Conservation (phyloP, 306 rosid species). For the Medicago lupulina region DNA sequence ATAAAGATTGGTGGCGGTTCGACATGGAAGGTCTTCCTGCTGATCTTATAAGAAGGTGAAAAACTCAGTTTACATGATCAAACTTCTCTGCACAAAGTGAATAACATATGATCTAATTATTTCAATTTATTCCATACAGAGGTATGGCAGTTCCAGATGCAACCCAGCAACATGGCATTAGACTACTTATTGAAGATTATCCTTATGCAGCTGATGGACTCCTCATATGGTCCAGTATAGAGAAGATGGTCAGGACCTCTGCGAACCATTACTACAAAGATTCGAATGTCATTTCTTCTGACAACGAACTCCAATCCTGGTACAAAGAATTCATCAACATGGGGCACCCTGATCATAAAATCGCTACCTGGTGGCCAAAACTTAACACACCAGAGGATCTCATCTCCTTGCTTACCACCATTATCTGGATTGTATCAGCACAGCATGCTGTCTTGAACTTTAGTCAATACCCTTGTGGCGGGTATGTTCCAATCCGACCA, state of each 20-base stretch:
- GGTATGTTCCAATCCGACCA: constrained; percentile 42
- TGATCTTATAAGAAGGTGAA: constrained; percentile 52
- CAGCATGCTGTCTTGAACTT: constrained; percentile 57
- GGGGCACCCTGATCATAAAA: constrained; percentile 44
- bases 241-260: constrained; percentile 45
- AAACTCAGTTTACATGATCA: neutral
- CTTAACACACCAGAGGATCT: constrained; percentile 49
- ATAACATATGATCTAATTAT: constrained; percentile 5
- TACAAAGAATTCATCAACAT: constrained; percentile 48
- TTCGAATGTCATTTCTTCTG: constrained; percentile 37
- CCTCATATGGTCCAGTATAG: constrained; percentile 55
- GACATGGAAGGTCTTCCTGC: constrained; percentile 51
- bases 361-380: constrained; percentile 57
- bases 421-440: constrained; percentile 48
- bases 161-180: constrained; percentile 45
- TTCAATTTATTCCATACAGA: constrained; percentile 27
- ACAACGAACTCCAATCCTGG: constrained; percentile 53
- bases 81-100: neutral
- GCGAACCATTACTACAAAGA: constrained; percentile 51
- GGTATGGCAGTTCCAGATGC: constrained; percentile 47
- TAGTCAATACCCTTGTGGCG: constrained; percentile 47
- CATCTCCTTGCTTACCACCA: constrained; percentile 43
- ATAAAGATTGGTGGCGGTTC: constrained; percentile 51
- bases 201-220: constrained; percentile 55
- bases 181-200: constrained; percentile 53